Conservation (phyloP, 345 rosid genomes). For the Sapria himalayana region DNA sequence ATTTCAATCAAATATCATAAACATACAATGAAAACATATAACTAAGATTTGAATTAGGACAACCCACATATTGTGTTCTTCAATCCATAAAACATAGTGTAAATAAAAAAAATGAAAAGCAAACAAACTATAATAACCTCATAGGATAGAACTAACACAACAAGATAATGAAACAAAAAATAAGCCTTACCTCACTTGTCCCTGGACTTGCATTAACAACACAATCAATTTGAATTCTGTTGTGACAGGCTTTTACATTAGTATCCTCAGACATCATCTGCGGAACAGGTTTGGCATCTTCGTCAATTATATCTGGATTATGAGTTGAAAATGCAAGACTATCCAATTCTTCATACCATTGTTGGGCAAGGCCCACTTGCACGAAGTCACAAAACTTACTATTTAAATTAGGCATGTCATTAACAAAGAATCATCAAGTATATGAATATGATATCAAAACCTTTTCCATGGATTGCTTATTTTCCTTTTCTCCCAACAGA, state of each 20-base stretch:
- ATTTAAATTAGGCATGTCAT: neutral
- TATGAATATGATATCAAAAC: constrained; percentile 11
- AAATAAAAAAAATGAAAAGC: constrained; percentile 7
- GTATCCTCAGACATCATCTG: constrained; percentile 18
- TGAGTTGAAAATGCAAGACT: constrained; percentile 42
- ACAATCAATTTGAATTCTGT: constrained; percentile 30
- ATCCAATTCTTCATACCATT: constrained; percentile 84
- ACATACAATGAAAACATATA: no score
- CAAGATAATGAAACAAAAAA: neutral
- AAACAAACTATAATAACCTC: neutral
- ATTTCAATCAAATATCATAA: no score
- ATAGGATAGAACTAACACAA: neutral
- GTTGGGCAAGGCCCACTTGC: constrained; percentile 78
- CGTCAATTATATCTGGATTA: constrained; percentile 20
- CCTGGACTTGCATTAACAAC: constrained; percentile 66
- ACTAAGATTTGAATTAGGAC: no score
- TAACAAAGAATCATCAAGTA: neutral
- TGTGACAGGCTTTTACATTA: no score
- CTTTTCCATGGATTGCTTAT: constrained; percentile 36
- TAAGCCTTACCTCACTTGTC: constrained; percentile 51
- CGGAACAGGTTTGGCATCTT: constrained; percentile 17
- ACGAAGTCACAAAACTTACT: constrained; percentile 6
- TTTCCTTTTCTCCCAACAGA: constrained; percentile 17
- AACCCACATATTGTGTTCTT: no score
- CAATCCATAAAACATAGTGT: no score